Base-by-base conservation (phyloP, 371 early-diverging fungal species). In the Rhizomucor miehei region DNA sequence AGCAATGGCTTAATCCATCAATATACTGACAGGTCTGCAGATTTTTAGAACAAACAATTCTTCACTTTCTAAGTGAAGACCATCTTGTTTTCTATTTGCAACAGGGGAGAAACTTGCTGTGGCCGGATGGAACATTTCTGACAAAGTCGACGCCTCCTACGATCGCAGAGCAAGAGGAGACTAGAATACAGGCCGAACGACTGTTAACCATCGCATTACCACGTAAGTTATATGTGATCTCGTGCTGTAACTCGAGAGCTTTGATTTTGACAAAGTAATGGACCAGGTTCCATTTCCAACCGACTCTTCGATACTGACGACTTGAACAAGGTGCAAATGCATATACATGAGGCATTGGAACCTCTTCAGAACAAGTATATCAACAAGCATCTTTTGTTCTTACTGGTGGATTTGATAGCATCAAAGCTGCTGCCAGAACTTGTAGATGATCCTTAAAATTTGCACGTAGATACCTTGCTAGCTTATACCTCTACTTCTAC, bases 41-140 rank as follows among this genome's bases (percentile, higher is more conserved):
- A n/a, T 67, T 84, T 34, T 47, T 84, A 36, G 82, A 80, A 40
- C 80, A 79, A 59, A 70, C 81, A 10, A 73, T 84, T 8, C 52
- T 80, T 11, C 77, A 80, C 67, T 56, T 84, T 8, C 62, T 84
- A n/a, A 79, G 79, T 35, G 84, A 84, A 56, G 73, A 73, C 14
- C 77, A 69, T 16, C 47, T 84, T 11, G 78, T 81, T 10, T 76
- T 69, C 48, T 84, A 84, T 38, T 59, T 84, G 0, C 71, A 79
- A 23, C 63, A 77, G 6, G 84, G 81, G 1, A 69, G 80, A 10
- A 72, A 80, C 20, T 60, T 81, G 14, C 49, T 84, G 46, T 84
- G 84, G 84, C 82, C 84, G 1, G 75, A 77, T 34, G 78, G 80
- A 36, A 47, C 61, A n/a, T 59, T 77, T 61, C 13, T 84, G 50